Conservation (phyloP, 805 yeast species). For the Kodamaea lidongshanica region DNA sequence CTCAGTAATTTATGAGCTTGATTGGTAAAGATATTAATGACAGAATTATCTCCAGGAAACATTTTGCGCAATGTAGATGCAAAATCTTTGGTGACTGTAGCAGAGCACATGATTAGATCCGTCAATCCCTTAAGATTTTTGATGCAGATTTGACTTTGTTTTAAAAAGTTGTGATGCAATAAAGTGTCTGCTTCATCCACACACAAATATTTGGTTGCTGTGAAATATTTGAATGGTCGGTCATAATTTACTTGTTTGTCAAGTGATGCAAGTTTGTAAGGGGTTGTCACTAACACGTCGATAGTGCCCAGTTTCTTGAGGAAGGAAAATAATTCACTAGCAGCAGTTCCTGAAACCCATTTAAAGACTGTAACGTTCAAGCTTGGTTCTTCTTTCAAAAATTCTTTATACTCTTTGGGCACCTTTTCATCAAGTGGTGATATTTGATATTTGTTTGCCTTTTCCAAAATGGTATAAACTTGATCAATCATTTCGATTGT, state of each 20-base stretch:
- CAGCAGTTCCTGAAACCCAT: constrained; percentile 60
- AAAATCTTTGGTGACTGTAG: constrained; percentile 81
- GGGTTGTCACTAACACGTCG: constrained; percentile 82
- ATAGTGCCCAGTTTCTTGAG: constrained; percentile 42
- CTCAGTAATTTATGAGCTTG: constrained; percentile 79
- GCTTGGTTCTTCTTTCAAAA: constrained; percentile 20
- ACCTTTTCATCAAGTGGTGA: constrained; percentile 19
- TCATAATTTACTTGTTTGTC: constrained; percentile 24
- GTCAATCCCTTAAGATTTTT: constrained; percentile 45
- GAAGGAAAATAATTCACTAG: constrained; percentile 43
- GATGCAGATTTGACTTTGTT: constrained; percentile 55
- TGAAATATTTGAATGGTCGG: constrained; percentile 33
- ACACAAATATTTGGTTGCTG: constrained; percentile 53
- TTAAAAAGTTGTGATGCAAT: constrained; percentile 73
- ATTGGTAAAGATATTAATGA: constrained; percentile 65
- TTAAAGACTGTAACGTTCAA: constrained; percentile 44
- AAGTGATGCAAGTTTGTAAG: constrained; percentile 57
- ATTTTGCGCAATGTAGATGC: constrained; percentile 51
- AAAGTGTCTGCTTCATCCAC: constrained; percentile 94
- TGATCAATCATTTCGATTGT: constrained; percentile 86
- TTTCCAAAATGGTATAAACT: constrained; percentile 45
- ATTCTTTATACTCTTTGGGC: constrained; percentile 16
- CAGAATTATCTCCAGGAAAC: constrained; percentile 53
- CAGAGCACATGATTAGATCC: constrained; percentile 75
- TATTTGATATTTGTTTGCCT: constrained; percentile 20